A percentile compares a stretch with the other conserved stretches of the same genome.
Conservation (phyloP, 2,329 filamentous ascomycete species). For the Neonectria ditissima region DNA sequence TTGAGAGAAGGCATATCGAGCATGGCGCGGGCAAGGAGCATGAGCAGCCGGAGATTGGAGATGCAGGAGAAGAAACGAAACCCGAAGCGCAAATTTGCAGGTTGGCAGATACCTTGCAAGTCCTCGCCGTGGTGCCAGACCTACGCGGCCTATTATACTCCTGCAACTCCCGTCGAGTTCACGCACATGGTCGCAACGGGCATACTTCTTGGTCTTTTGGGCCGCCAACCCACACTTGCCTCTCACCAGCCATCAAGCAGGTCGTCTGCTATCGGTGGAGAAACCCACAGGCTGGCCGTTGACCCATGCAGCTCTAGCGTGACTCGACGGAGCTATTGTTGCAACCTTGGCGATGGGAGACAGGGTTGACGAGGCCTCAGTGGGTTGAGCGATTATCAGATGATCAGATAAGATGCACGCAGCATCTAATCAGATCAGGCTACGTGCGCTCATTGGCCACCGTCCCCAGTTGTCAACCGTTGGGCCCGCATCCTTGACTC, state of each 20-base stretch:
- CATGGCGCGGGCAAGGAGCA: neutral
- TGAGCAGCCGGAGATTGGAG: slow-evolving; percentile 14
- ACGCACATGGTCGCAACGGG: neutral
- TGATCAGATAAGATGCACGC: slow-evolving; percentile 39
- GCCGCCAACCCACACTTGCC: neutral
- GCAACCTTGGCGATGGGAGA: slow-evolving; percentile 21
- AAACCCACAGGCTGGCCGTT: slow-evolving; percentile 22
- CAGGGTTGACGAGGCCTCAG: slow-evolving; percentile 5
- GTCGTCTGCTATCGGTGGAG: slow-evolving; percentile 15
- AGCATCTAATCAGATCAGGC: slow-evolving; percentile 46
- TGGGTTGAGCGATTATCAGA: slow-evolving; percentile 38
- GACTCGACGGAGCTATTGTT: slow-evolving; percentile 13
- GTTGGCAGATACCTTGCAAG: slow-evolving; percentile 10
- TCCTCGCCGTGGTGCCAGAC: slow-evolving; percentile 15
- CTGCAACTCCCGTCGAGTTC: slow-evolving; percentile 6
- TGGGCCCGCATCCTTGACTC: neutral
- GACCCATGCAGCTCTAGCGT: slow-evolving; percentile 19
- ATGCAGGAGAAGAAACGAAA: slow-evolving; percentile 3
- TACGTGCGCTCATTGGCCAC: slow-evolving; percentile 34
- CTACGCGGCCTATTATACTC: slow-evolving; percentile 32
- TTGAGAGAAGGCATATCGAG: slow-evolving; percentile 35
- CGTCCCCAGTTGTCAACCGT: slow-evolving; percentile 15
- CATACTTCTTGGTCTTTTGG: slow-evolving; percentile 1
- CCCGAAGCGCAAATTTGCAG: neutral
- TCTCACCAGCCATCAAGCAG: slow-evolving; percentile 16